phyloP scores from a whole-genome alignment of 2,329 filamentous ascomycete species.

The Arthrobotrys megalospora region DNA sequence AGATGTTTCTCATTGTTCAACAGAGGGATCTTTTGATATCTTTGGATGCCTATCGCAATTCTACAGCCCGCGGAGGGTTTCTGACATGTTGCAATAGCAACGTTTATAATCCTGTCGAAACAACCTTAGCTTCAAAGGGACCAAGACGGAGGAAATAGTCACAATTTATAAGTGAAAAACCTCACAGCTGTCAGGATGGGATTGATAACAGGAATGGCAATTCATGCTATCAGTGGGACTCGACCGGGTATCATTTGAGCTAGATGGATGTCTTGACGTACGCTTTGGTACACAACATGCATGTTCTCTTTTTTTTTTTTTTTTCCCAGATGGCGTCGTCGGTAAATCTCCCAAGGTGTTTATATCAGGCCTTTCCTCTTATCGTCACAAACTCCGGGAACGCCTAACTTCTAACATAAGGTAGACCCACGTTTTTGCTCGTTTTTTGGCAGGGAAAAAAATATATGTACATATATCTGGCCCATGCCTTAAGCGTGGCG shows the following conservation, averaged over 20 bases:
- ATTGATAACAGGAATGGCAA: constrained; percentile 13
- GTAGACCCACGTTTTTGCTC: constrained; percentile 35
- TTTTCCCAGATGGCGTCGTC: background rate
- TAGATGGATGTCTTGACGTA: constrained; percentile 2
- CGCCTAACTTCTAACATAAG: background rate
- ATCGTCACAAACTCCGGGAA: constrained; percentile 24
- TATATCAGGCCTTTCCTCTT: constrained; percentile 24
- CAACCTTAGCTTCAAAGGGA: constrained; percentile 4
- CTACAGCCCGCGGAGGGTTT: constrained; percentile 1
- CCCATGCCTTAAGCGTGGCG: constrained; percentile 38
- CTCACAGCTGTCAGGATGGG: constrained; percentile 25
- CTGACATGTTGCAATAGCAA: constrained; percentile 14
- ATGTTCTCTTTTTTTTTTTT: constrained; percentile 11
- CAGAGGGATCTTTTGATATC: too few species aligned
- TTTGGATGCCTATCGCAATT: constrained; percentile 12
- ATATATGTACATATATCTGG: too few species aligned
- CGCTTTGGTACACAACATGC: constrained; percentile 29
- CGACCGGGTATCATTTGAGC: constrained; percentile 31
- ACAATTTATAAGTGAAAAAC: background rate
- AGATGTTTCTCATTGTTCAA: background rate
- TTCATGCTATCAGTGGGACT: constrained; percentile 27
- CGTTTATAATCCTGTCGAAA: constrained; percentile 3
- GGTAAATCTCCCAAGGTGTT: background rate
- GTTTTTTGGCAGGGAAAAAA: background rate
- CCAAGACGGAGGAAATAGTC: constrained; percentile 16